A percentile compares a stretch with the other conserved stretches of the same genome.
Evolutionary conservation across 805 yeast species (phyloP).

Genomic region (Yarrowia sp.): DNA sequence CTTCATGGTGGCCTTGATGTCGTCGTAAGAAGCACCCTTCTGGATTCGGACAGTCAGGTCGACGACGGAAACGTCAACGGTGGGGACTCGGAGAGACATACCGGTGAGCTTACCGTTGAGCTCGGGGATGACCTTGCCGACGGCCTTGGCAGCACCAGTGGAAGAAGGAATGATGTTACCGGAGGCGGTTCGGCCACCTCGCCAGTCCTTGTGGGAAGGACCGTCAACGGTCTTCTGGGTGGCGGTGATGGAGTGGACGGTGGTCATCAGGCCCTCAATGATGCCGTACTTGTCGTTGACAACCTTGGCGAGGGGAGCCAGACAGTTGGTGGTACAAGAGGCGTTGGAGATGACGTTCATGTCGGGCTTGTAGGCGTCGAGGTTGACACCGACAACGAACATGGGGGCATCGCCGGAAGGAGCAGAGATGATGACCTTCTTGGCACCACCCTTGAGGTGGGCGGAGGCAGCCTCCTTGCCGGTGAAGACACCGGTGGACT

Average conservation of each 20-base stretch:
- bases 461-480: conserved; percentile 77
- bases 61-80: conserved; percentile 91
- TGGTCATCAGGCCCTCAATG: conserved; percentile 93
- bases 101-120: conserved; percentile 94
- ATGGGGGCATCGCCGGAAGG: conserved; percentile 94
- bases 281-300: conserved; percentile 85
- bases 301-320: conserved; percentile 93
- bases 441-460: conserved; percentile 90
- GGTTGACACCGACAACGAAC: conserved; percentile 93
- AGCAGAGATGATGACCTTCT: conserved; percentile 93
- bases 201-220: conserved; percentile 97
- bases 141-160: conserved; percentile 98
- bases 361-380: conserved; percentile 76
- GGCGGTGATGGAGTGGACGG: conserved; percentile 95
- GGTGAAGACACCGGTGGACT: conserved; percentile 96
- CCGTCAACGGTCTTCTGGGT: conserved; percentile 97
- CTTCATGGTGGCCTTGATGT: conserved; percentile 78
- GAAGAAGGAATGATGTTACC: conserved; percentile 95
- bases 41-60: conserved; percentile 85
- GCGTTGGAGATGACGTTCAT: conserved; percentile 85
- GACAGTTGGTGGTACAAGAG: conserved; percentile 94
- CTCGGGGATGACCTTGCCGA: conserved; percentile 91
- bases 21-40: conserved; percentile 80
- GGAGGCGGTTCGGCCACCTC: conserved; percentile 93
- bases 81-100: conserved; percentile 92